A percentile compares a stretch with the other conserved stretches of the same genome.
These are phyloP conservation scores for Gymnopilus junonius DNA, from an alignment of 768 basidiomycete species.

Conservation along the genomic window DNA sequence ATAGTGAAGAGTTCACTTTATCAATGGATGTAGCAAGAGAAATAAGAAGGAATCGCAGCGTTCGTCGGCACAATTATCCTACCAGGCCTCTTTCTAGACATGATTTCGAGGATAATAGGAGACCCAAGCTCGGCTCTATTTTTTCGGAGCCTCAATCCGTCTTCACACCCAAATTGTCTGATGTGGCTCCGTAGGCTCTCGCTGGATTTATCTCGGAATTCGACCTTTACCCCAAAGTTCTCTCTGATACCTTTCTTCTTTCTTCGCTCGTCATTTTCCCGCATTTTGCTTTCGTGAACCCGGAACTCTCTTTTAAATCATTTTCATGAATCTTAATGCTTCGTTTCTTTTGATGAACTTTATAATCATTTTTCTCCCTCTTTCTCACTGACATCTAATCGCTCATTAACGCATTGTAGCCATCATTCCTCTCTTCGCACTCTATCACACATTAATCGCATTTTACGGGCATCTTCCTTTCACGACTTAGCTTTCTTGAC, in stretches of 20 bases:
- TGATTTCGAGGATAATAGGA: constrained; percentile 8
- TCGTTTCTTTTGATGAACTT: neutral
- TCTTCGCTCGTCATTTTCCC: neutral
- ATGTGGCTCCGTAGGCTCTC: neutral
- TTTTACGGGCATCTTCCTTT: neutral
- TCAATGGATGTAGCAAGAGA: constrained; percentile 43
- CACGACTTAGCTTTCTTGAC: neutral
- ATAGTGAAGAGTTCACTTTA: constrained; percentile 46
- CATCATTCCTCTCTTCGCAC: constrained; percentile 2
- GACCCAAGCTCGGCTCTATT: constrained; percentile 11
- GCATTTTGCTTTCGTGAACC: neutral
- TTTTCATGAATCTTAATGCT: constrained; percentile 5
- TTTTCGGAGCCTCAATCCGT: neutral
- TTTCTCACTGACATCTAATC: neutral
- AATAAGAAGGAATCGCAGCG: neutral
- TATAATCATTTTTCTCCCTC: neutral
- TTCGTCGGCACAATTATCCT: constrained; percentile 2
- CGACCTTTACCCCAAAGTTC: neutral
- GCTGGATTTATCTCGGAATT: neutral
- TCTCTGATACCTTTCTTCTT: neutral
- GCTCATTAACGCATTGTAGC: neutral
- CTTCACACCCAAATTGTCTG: neutral
- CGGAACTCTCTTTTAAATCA: neutral
- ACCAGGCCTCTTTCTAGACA: constrained; percentile 9
- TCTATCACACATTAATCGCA: constrained; percentile 8